Evolutionary conservation across 257 asterid species (phyloP).

Genomic region (Rehmannia glutinosa): DNA sequence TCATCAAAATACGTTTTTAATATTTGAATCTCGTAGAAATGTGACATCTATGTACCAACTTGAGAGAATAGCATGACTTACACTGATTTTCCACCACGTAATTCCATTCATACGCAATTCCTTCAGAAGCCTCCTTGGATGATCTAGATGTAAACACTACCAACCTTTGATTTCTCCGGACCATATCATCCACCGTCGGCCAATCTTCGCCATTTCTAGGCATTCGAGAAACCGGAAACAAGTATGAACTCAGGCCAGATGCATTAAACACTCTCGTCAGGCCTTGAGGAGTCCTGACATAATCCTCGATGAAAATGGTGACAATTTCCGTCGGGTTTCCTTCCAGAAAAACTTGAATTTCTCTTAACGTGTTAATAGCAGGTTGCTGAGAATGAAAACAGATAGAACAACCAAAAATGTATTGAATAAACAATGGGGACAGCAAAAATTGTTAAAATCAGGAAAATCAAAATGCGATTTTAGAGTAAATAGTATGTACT

Average conservation of each 20-base stretch:
- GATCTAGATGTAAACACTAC: conserved; percentile 68
- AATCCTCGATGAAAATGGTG: conserved; percentile 85
- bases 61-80: conserved; percentile 29
- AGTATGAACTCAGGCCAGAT: conserved; percentile 62
- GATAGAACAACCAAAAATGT: neutral
- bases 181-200: conserved; percentile 91
- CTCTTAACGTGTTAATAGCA: conserved; percentile 67
- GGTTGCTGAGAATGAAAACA: conserved; percentile 53
- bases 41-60: neutral
- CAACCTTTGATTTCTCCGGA: conserved; percentile 59
- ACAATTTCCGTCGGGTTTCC: conserved; percentile 57
- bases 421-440: neutral
- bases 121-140: conserved; percentile 67
- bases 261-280: conserved; percentile 62
- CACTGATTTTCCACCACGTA: conserved; percentile 89
- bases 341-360: conserved; percentile 56
- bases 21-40: neutral
- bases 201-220: conserved; percentile 76
- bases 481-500: too few species aligned
- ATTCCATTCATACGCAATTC: conserved; percentile 82
- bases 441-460: neutral
- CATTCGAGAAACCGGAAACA: conserved; percentile 72
- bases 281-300: conserved; percentile 63
- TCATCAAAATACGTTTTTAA: neutral
- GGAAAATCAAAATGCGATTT: neutral